These are phyloP conservation scores for Nitzschia putrida DNA, from an alignment of 108 stramenopile species.

Conservation along the genomic window DNA sequence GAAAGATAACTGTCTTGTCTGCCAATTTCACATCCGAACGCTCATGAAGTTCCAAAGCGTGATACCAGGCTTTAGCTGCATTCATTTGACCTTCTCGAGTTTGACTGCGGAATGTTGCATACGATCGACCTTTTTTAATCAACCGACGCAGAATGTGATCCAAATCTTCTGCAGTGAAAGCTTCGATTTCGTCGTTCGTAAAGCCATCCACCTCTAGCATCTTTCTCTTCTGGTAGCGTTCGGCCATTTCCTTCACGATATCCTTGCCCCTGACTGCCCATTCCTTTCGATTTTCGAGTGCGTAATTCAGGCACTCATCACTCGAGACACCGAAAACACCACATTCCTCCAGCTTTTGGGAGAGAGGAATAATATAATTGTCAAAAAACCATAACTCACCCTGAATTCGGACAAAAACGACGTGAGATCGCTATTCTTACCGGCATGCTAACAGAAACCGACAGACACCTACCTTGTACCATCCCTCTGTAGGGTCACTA, in stretches of 20 bases:
- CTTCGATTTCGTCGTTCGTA: conserved; percentile 12
- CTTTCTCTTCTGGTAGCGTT: conserved; percentile 6
- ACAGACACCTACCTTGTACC: conserved; percentile 9
- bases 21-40: conserved; percentile 4
- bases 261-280: conserved; percentile 1
- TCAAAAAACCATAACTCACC: neutral
- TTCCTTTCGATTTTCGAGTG: conserved; percentile 11
- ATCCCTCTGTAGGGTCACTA: conserved; percentile 5
- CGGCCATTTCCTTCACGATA: conserved; percentile 6
- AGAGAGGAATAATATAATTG: neutral
- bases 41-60: conserved; percentile 16
- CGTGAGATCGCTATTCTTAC: too few species aligned
- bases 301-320: conserved; percentile 11
- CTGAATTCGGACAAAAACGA: neutral
- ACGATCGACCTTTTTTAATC: conserved; percentile 3
- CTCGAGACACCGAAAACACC: conserved; percentile 8
- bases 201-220: conserved; percentile 12
- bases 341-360: conserved; percentile 1
- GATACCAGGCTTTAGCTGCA: conserved; percentile 5
- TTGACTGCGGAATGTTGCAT: conserved; percentile 1
- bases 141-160: neutral
- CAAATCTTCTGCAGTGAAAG: conserved; percentile 6
- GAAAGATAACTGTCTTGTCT: conserved; percentile 52
- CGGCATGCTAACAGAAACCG: neutral
- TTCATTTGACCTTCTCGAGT: neutral